phyloP scores from a whole-genome alignment of 2,329 filamentous ascomycete species.

The Phaeomoniella chlamydospora region DNA sequence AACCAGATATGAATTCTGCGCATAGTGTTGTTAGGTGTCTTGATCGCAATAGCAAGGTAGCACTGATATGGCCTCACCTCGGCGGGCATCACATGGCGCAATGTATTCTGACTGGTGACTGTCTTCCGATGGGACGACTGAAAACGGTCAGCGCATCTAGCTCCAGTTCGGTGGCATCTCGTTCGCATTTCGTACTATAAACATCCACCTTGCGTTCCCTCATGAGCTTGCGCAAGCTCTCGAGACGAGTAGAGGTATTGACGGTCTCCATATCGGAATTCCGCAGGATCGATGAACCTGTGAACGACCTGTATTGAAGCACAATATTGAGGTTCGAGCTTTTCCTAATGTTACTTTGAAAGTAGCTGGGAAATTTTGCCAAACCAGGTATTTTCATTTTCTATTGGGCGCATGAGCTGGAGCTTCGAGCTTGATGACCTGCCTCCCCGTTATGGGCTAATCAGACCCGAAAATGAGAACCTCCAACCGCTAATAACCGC shows the following conservation, averaged over 20 bases:
- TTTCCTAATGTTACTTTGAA: not conserved
- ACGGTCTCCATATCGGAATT: conserved; percentile 59
- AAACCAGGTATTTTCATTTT: not conserved
- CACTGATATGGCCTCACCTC: conserved; percentile 34
- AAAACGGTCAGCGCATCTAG: too few species aligned
- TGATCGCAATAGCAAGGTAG: conserved; percentile 4
- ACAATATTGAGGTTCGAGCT: not conserved
- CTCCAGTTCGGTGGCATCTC: too few species aligned
- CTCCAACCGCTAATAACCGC: too few species aligned
- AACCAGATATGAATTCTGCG: conserved; percentile 76
- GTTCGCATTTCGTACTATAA: conserved; percentile 58
- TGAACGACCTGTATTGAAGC: not conserved
- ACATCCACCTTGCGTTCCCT: conserved; percentile 72
- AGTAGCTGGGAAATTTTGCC: not conserved
- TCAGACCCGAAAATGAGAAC: too few species aligned
- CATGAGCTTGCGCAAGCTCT: conserved; percentile 73
- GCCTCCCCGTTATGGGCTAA: too few species aligned
- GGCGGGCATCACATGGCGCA: conserved; percentile 80
- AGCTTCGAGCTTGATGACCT: too few species aligned
- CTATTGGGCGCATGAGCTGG: conserved; percentile 6
- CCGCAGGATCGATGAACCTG: not conserved
- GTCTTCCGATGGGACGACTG: conserved; percentile 93
- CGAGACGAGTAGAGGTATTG: conserved; percentile 62
- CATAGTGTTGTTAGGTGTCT: conserved; percentile 6
- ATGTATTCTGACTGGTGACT: conserved; percentile 98